A percentile compares a stretch with the other conserved stretches of the same genome.
Conservation (phyloP, 257 asterid species). For the Ligustrum vulgare region DNA sequence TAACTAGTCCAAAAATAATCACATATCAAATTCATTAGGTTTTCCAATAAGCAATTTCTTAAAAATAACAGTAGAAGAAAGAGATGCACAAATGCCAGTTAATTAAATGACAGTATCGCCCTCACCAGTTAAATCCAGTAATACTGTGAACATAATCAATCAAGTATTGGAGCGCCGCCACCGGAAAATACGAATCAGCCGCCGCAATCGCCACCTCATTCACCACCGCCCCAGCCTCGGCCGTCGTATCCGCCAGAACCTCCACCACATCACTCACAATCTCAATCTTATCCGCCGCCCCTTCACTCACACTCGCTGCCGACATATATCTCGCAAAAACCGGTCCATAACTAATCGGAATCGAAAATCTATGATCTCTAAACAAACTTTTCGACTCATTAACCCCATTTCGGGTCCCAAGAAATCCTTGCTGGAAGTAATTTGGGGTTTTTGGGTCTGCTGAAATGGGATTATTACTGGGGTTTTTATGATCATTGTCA, state of each 20-base stretch:
- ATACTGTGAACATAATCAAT: constrained; percentile 68
- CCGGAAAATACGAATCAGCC: constrained; percentile 77
- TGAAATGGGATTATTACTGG: constrained; percentile 18
- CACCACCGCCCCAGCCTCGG: constrained; percentile 49
- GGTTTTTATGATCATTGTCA: constrained; percentile 39
- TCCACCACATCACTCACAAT: constrained; percentile 54
- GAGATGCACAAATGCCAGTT: neutral
- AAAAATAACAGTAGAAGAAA: neutral
- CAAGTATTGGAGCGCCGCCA: constrained; percentile 73
- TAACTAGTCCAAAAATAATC: neutral
- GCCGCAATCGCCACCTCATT: constrained; percentile 83
- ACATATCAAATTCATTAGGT: neutral
- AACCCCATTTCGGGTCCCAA: constrained; percentile 27
- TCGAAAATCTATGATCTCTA: constrained; percentile 38
- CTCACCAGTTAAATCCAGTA: constrained; percentile 77
- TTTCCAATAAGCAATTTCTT: neutral
- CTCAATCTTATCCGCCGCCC: constrained; percentile 53
- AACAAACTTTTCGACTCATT: constrained; percentile 31
- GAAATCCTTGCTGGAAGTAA: constrained; percentile 33
- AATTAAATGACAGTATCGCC: neutral
- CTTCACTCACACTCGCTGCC: constrained; percentile 49
- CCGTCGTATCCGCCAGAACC: constrained; percentile 55
- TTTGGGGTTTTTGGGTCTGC: constrained; percentile 25
- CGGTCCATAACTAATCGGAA: constrained; percentile 45
- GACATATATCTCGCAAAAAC: constrained; percentile 59